Evolutionary conservation across 148 eudicot genomes (phyloP).

Genomic region (Chenopodium album): DNA sequence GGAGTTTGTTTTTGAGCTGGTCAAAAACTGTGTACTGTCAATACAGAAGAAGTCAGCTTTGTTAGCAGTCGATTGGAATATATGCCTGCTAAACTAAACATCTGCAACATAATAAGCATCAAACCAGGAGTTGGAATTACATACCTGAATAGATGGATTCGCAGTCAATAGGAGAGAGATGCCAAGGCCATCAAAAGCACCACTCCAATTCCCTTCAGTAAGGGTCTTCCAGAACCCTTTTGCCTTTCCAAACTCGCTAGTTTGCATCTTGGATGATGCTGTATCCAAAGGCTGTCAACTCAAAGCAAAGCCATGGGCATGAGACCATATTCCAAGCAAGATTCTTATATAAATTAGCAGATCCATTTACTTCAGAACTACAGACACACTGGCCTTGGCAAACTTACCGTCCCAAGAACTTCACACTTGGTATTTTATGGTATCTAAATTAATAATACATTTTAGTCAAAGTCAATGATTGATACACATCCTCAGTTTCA

Average conservation of each 20-base stretch:
- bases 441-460: not conserved
- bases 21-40: conserved; percentile 87
- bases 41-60: conserved; percentile 4
- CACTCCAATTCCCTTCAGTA: conserved; percentile 74
- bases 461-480: not conserved
- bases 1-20: conserved; percentile 73
- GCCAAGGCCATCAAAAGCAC: conserved; percentile 88
- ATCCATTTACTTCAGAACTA: not conserved
- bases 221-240: conserved; percentile 87
- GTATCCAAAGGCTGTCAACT: conserved; percentile 87
- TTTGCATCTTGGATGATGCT: conserved; percentile 93
- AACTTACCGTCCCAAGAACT: not conserved
- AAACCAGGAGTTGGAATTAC: conserved; percentile 1
- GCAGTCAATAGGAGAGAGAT: conserved; percentile 86
- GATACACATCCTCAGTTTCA: not conserved
- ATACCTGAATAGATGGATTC: conserved; percentile 95
- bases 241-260: conserved; percentile 85
- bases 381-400: not conserved
- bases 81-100: not conserved
- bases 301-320: conserved; percentile 15
- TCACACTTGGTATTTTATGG: not conserved
- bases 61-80: conserved; percentile 2
- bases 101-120: not conserved
- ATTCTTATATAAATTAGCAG: not conserved
- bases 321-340: conserved; percentile 3